phyloP scores from a whole-genome alignment of 1,284 basidiomycete species.

The Fomitiporia mediterranea region DNA sequence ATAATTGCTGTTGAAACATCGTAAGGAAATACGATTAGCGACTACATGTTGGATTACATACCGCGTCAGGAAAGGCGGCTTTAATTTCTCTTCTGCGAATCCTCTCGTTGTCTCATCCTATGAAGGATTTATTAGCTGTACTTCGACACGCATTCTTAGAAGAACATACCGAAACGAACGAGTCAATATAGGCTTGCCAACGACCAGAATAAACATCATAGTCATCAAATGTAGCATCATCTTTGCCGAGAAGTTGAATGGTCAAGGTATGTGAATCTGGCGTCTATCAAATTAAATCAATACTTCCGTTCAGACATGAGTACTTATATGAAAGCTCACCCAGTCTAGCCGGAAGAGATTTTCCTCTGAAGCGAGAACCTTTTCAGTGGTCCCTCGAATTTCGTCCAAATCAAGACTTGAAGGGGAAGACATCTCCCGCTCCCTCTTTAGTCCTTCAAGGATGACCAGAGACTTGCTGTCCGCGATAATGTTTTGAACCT shows the following conservation, averaged over 20 bases:
- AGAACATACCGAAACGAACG: conserved; percentile 71
- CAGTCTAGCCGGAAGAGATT: conserved; percentile 91
- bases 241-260: conserved; percentile 85
- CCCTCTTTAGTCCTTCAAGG: conserved; percentile 73
- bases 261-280: conserved; percentile 69
- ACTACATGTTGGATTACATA: conserved; percentile 30
- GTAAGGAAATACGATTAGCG: conserved; percentile 35
- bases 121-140: background rate
- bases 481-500: conserved; percentile 75
- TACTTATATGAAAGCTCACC: conserved; percentile 44
- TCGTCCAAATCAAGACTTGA: conserved; percentile 85
- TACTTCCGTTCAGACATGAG: background rate
- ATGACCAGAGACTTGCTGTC: conserved; percentile 86
- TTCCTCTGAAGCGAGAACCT: conserved; percentile 82
- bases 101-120: conserved; percentile 52
- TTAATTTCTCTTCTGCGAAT: conserved; percentile 47
- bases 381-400: conserved; percentile 79
- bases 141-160: background rate
- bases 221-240: conserved; percentile 85
- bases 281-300: conserved; percentile 42
- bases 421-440: conserved; percentile 57
- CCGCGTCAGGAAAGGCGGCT: conserved; percentile 74
- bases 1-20: conserved; percentile 25
- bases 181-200: conserved; percentile 89
- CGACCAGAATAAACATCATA: conserved; percentile 76